phyloP scores from a whole-genome alignment of 148 eudicot species.

The Vaccinium macrocarpon region DNA sequence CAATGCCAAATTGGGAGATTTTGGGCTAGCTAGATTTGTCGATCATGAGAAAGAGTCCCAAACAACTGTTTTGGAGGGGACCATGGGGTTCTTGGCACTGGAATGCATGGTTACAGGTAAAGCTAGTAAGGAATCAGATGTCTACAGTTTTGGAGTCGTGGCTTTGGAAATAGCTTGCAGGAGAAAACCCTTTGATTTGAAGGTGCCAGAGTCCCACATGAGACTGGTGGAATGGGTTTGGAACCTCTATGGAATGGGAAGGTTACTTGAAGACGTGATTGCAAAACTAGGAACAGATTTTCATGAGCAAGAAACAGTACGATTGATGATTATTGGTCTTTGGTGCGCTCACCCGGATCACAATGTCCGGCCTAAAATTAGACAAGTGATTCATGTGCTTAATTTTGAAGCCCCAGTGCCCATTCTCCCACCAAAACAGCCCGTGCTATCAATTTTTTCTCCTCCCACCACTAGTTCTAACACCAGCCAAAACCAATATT shows the following conservation, averaged over 20 bases:
- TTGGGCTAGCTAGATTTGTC: conserved; percentile 30
- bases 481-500: neutral
- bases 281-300: conserved; percentile 12
- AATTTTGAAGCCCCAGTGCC: conserved; percentile 30
- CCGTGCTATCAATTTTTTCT: neutral
- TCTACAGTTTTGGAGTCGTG: conserved; percentile 30
- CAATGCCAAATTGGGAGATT: conserved; percentile 27
- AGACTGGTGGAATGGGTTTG: conserved; percentile 27
- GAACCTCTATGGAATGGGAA: conserved; percentile 25
- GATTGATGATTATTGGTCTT: conserved; percentile 26
- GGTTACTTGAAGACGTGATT: conserved; percentile 21
- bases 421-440: conserved; percentile 18
- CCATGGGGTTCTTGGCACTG: conserved; percentile 33
- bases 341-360: conserved; percentile 35
- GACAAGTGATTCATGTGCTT: conserved; percentile 23
- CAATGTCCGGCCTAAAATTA: conserved; percentile 25
- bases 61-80: conserved; percentile 29
- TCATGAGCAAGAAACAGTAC: conserved; percentile 17
- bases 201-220: conserved; percentile 6
- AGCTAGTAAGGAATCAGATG: conserved; percentile 30
- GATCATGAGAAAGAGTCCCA: conserved; percentile 26
- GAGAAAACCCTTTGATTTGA: conserved; percentile 24
- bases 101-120: conserved; percentile 20
- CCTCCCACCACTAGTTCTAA: neutral
- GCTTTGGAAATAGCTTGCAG: conserved; percentile 33